Evolutionary conservation across 176 grass and related monocot genomes (phyloP).

Genomic region (Calamus simplicifolius): DNA sequence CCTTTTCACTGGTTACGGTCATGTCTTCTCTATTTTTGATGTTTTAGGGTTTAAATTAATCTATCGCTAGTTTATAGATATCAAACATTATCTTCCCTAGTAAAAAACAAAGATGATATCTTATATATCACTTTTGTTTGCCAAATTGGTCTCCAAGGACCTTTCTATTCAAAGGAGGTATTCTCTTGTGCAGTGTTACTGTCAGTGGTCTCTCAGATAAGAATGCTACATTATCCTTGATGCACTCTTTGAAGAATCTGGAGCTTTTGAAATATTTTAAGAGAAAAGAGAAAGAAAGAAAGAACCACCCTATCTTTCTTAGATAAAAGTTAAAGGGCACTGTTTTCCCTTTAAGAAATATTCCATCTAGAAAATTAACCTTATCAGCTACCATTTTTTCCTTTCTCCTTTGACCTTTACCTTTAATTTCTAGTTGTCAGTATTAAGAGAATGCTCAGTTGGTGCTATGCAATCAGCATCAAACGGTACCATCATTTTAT

Average conservation of each 20-base stretch:
- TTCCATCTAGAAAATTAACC: not conserved
- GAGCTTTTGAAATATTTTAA: conserved; percentile 16
- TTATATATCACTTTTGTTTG: not conserved
- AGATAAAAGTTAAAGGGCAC: not conserved
- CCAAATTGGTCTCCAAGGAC: not conserved
- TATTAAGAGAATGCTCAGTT: too few relatives aligned
- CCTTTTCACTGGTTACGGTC: not conserved
- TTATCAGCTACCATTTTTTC: too few relatives aligned
- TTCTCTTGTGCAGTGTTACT: conserved; percentile 1
- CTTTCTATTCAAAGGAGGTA: not conserved
- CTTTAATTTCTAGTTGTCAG: too few relatives aligned
- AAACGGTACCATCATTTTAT: too few relatives aligned
- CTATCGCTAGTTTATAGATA: too few relatives aligned
- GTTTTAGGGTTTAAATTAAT: too few relatives aligned
- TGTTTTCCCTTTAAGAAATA: conserved; percentile 15
- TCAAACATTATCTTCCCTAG: too few relatives aligned
- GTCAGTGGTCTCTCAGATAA: conserved; percentile 16
- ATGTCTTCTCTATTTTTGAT: too few relatives aligned
- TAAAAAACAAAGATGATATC: too few relatives aligned
- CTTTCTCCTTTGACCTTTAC: too few relatives aligned
- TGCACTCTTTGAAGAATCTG: conserved; percentile 42
- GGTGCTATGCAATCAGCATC: too few relatives aligned
- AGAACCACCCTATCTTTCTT: not conserved
- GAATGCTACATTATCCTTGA: conserved; percentile 53
- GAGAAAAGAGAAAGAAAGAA: conserved; percentile 6